Evolutionary conservation across 2,329 filamentous ascomycete species (phyloP).

Genomic region (Bipolaris bicolor): DNA sequence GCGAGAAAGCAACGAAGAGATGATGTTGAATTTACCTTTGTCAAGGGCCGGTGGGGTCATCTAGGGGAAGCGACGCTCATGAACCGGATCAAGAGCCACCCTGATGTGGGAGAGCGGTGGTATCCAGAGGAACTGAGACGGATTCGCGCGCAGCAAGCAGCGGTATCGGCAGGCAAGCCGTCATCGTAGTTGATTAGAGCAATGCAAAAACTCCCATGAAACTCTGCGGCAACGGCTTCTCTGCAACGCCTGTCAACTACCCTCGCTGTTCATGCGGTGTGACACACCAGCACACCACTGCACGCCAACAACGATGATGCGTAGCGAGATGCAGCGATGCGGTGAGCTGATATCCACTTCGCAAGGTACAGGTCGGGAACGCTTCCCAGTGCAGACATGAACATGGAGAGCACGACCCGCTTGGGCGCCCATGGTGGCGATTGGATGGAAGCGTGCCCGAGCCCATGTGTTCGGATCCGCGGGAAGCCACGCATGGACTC

Average conservation of each 20-base stretch:
- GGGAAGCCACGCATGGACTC: conserved; percentile 17
- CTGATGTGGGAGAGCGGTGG: conserved; percentile 82
- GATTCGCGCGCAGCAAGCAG: conserved; percentile 51
- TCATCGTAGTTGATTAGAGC: background rate
- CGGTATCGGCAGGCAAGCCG: conserved; percentile 7
- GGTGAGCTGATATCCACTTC: conserved; percentile 14
- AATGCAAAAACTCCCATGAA: conserved; percentile 8
- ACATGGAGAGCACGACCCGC: conserved; percentile 1
- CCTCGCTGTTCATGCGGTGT: conserved; percentile 16
- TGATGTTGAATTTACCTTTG: conserved; percentile 87
- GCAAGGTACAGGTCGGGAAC: conserved; percentile 9
- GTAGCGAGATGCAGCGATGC: conserved; percentile 10
- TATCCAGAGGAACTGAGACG: conserved; percentile 54
- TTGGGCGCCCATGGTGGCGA: background rate
- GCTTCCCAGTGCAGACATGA: conserved; percentile 6
- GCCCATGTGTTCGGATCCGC: conserved; percentile 19
- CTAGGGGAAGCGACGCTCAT: conserved; percentile 83
- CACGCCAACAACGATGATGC: conserved; percentile 2
- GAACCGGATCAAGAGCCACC: conserved; percentile 86
- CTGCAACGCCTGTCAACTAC: background rate
- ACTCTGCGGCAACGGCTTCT: background rate
- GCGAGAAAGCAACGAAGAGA: conserved; percentile 65
- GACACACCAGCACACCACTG: conserved; percentile 11
- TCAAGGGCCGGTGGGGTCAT: conserved; percentile 67
- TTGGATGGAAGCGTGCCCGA: conserved; percentile 14